Evolutionary conservation across 371 early-diverging fungal species (phyloP).

Genomic region (Mortierella sp.): DNA sequence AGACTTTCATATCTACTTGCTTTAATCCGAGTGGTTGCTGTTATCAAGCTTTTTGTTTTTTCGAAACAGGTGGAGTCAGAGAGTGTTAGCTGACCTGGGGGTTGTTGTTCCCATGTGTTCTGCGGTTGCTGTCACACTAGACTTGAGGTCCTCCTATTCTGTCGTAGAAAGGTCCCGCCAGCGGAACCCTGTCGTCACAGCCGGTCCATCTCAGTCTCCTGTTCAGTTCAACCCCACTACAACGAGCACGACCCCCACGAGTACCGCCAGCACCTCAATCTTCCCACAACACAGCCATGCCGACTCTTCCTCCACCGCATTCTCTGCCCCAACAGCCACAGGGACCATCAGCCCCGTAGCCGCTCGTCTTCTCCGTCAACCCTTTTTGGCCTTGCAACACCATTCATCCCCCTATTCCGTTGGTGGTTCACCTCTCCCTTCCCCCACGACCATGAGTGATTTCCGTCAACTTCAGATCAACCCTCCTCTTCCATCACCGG

Average conservation of each 20-base stretch:
- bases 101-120: background rate
- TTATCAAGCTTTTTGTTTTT: background rate
- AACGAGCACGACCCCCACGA: background rate
- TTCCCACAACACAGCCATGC: conserved; percentile 15
- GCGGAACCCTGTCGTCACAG: conserved; percentile 21
- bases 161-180: conserved; percentile 37
- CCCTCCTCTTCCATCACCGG: background rate
- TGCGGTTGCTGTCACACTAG: conserved; percentile 1
- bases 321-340: conserved; percentile 9
- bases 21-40: too few relatives aligned
- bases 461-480: conserved; percentile 30
- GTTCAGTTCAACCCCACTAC: background rate
- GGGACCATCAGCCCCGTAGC: conserved; percentile 35
- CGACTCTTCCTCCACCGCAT: conserved; percentile 7
- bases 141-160: conserved; percentile 25
- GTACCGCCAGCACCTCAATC: conserved; percentile 2
- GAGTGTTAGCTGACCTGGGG: too few relatives aligned
- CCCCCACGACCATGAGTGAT: conserved; percentile 51
- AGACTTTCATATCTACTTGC: background rate
- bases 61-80: too few relatives aligned
- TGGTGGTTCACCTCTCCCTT: conserved; percentile 23
- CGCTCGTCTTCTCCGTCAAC: conserved; percentile 36
- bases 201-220: conserved; percentile 15
- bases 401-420: conserved; percentile 10
- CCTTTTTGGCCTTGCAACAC: conserved; percentile 31